A percentile compares a stretch with the other conserved stretches of the same genome.
Evolutionary conservation across 2,329 filamentous ascomycete genomes (phyloP).

Genomic region (Sphaerulina populicola): DNA sequence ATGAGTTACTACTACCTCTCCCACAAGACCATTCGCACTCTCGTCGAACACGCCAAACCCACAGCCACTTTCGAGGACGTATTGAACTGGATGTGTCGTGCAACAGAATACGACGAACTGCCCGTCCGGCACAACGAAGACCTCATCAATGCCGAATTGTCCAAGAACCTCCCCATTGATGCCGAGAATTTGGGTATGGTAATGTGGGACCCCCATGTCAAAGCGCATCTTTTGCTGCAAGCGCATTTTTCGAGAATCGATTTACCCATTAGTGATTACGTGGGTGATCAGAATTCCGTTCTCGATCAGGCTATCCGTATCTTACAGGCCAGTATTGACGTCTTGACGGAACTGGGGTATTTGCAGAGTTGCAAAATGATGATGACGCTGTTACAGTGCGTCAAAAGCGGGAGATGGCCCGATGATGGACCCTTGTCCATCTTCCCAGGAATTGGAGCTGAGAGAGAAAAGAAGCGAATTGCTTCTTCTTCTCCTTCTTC

Average conservation of each 20-base stretch:
- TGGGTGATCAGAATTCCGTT: conserved; percentile 81
- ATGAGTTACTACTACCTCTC: conserved; percentile 98
- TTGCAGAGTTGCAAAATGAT: conserved; percentile 69
- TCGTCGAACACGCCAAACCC: conserved; percentile 67
- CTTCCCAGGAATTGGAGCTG: conserved; percentile 59
- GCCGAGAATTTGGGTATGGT: conserved; percentile 60
- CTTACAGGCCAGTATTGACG: conserved; percentile 88
- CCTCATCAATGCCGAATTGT: conserved; percentile 85
- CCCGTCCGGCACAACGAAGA: conserved; percentile 98
- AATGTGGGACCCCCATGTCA: conserved; percentile 98
- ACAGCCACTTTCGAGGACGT: conserved; percentile 71
- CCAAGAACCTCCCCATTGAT: conserved; percentile 66
- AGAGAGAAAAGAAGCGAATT: conserved; percentile 37
- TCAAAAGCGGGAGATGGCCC: conserved; percentile 91
- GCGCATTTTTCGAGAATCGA: conserved; percentile 90
- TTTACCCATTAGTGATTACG: conserved; percentile 91
- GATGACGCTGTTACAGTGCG: conserved; percentile 77
- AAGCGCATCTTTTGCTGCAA: conserved; percentile 86
- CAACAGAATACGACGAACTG: conserved; percentile 93
- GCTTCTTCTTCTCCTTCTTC: conserved; percentile 26
- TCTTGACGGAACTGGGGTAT: conserved; percentile 81
- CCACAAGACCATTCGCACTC: conserved; percentile 83
- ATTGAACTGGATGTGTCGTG: conserved; percentile 83
- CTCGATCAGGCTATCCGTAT: conserved; percentile 96
- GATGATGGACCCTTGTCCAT: conserved; percentile 70